phyloP scores from a whole-genome alignment of 2,329 filamentous ascomycete genomes.

The Penicillium sp. region DNA sequence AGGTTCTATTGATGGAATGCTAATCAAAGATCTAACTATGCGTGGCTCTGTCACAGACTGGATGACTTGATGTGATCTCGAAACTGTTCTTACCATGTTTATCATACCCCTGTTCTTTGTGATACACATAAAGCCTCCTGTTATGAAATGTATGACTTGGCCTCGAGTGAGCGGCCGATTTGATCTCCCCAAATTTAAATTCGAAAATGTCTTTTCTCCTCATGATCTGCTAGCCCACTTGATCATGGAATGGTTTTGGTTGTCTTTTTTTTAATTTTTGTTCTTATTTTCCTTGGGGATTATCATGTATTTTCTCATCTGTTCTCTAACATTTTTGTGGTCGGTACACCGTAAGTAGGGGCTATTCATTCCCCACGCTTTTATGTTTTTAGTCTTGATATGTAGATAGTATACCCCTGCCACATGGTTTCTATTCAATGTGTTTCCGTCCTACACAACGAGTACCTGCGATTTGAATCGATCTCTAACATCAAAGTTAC shows the following conservation, averaged over 20 bases:
- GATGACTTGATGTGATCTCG: constrained; percentile 30
- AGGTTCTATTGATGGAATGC: neutral
- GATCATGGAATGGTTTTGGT: neutral
- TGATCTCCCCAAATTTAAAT: constrained; percentile 20
- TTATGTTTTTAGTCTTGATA: constrained; percentile 3
- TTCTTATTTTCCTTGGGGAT: neutral
- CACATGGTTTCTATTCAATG: neutral
- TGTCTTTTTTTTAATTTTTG: constrained; percentile 7
- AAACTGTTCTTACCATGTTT: constrained; percentile 25
- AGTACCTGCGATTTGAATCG: neutral
- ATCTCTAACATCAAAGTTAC: neutral
- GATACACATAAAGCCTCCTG: constrained; percentile 32
- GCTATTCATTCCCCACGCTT: neutral
- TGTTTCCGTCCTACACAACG: neutral
- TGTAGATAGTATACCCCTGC: constrained; percentile 18
- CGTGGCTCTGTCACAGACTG: constrained; percentile 9
- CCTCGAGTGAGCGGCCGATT: constrained; percentile 15
- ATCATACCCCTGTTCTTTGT: constrained; percentile 28
- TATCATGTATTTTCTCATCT: neutral
- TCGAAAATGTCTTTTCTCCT: constrained; percentile 8
- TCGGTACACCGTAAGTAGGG: neutral
- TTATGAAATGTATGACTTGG: constrained; percentile 21
- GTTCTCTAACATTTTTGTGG: neutral
- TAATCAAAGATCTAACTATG: neutral
- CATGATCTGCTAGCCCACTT: neutral